Base-by-base conservation (phyloP, 495 filamentous ascomycete species). In the Pyrenula aspistea region DNA sequence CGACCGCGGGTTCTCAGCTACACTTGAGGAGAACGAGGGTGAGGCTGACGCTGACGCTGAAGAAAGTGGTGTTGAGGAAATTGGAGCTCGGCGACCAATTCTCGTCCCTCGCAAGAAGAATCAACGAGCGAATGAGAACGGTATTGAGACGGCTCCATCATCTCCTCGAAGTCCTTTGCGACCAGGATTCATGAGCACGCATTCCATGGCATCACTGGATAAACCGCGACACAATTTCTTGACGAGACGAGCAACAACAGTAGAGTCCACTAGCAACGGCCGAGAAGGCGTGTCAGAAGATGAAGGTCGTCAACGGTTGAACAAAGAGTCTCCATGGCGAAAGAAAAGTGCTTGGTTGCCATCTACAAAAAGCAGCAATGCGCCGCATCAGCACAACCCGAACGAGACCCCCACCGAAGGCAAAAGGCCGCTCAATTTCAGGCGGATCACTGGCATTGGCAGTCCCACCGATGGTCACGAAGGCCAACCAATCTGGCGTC, bases 261-360 rank as follows among this genome's bases (percentile, higher is more conserved):
- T 77, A 1, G 88, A 91, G 59, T 71, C 83, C 53, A 73, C 73
- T 3, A 74, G 79, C 1, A 81, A 91, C 50, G 81, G 79, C 23
- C 80, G 85, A 36, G 81, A 83, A 53, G 88, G 85, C 20, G 72
- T 92, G 4, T 96, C 91, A 15, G 91, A 96, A 65, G 91, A 91
- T 57, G 91, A 95, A 66, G 90, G 90, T 24, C 83, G 89, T 20
- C 83, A 92, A 56, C 77, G 84, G 42, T 69, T 95, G 3, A 76
- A 72, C 53, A 71, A 78, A 53, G 80, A 42, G 31, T 42, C 75
- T 54, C 69, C 80, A 15, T 83, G 82, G 74, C 70, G 77, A 49
- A 75, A 76, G 59, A 73, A 76, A 58, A 74, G 75, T 63, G 62
- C 76, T 24, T 83, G 78, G 79, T 60, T 82, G 49, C 50, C 50